Evolutionary conservation across 768 basidiomycete species (phyloP), one percentile per base, ranked within the genome.

Genomic region (Calocera cornea): DNA sequence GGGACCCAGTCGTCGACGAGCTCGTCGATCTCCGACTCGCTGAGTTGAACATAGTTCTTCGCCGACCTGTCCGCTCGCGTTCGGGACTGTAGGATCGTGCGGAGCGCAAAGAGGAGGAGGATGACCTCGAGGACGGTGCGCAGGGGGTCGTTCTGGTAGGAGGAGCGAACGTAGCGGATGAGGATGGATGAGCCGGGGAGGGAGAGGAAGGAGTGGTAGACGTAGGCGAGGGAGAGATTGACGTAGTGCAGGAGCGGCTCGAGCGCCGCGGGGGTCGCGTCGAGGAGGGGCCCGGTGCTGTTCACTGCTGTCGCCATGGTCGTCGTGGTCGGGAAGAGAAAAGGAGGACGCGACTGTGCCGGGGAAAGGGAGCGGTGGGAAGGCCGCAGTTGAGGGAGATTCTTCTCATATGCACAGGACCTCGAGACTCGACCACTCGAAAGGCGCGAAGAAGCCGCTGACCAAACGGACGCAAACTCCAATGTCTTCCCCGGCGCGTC

Each of bases 1-100:
- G 97, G 97, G 1, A 79, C 79, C 92, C 94, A 99, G 76, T 98
- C 97, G 65, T 92, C 88, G 0, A 99, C 94, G 31, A 98, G 83
- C 74, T 98, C 97, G 74, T 98, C 87, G 47, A 98, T 85, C 87
- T 98, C 97, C 94, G 97, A 72, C 72, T 94, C 92, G 65, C 81
- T 86, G 71, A 98, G 89, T 72, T 92, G 82, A 67, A 98, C 92
- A 74, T 93, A 97, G 77, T 94, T 87, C 74, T 89, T 92, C 5
- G 87, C 87, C 29, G 83, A 85, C 68, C 86, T 83, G 72, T 97
- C 94, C 60, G 89, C 88, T 41, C 92, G 82, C 0, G 95, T 97
- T 36, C 95, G 81, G 10, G 88, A 88, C 78, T 95, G 92, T 47
- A 97, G 75, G n/a, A 97, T 79, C 0, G 95, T 97, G 67, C 92